Percentiles rank a stretch among this genome's conserved stretches.
These are phyloP conservation scores for Aureoboletus auriporus DNA, from an alignment of 768 basidiomycete species.

Conservation along the genomic window DNA sequence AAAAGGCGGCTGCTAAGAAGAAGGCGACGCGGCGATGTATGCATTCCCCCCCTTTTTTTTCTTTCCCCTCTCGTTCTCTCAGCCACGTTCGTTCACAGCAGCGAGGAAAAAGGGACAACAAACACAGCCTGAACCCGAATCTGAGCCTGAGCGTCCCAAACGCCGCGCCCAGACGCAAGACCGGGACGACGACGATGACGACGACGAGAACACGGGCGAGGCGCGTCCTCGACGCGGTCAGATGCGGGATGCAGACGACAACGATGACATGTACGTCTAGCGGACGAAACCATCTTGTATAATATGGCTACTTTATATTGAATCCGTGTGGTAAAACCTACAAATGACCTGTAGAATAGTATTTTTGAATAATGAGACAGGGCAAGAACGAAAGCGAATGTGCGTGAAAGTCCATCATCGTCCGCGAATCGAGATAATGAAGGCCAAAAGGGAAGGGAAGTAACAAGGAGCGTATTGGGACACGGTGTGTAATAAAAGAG, in stretches of 20 bases:
- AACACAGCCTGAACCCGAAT: conserved; percentile 8
- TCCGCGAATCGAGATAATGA: too few species aligned
- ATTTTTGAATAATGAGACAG: too few species aligned
- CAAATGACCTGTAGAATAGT: background rate
- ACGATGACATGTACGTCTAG: conserved; percentile 26
- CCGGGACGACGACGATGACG: conserved; percentile 6
- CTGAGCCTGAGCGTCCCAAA: conserved; percentile 2
- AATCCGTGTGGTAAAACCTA: background rate
- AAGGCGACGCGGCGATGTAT: conserved; percentile 55
- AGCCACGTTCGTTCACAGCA: conserved; percentile 12
- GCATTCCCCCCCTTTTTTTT: background rate
- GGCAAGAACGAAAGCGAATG: too few species aligned
- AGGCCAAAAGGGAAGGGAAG: too few species aligned
- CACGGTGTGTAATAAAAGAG: too few species aligned
- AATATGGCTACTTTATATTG: too few species aligned
- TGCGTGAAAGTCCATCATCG: too few species aligned
- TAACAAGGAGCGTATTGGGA: too few species aligned
- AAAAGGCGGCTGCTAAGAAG: conserved; percentile 74
- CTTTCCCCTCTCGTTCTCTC: background rate
- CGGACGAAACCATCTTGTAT: background rate
- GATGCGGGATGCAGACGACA: conserved; percentile 7
- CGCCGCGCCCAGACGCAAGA: conserved; percentile 7
- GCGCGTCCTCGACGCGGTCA: background rate
- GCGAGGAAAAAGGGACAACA: conserved; percentile 26
- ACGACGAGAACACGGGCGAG: too few species aligned